Percentiles rank a stretch among this genome's conserved stretches.
Conservation (phyloP, 176 grass and related monocot genomes). For the Tuctoria greenei region DNA sequence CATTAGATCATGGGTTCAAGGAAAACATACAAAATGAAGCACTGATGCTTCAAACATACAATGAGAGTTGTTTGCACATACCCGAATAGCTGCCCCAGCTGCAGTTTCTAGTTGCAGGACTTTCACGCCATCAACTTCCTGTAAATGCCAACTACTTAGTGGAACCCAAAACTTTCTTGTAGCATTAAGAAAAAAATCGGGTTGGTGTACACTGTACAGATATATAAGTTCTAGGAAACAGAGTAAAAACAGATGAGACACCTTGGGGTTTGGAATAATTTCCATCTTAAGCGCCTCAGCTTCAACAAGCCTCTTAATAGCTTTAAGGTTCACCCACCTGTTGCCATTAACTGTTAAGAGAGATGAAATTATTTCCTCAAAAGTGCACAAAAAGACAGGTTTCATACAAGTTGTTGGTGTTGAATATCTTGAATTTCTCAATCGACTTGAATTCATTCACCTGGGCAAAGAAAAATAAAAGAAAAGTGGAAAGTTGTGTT, state of each 20-base stretch:
- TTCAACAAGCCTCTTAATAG: slow-evolving; percentile 96
- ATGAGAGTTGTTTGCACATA: slow-evolving; percentile 31
- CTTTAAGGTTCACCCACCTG: slow-evolving; percentile 99
- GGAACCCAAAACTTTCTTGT: neutral
- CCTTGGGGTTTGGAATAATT: slow-evolving; percentile 99
- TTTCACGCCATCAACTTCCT: slow-evolving; percentile 96
- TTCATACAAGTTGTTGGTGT: slow-evolving; percentile 95
- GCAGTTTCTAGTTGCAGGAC: slow-evolving; percentile 97
- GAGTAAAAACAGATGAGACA: neutral
- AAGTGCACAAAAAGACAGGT: neutral
- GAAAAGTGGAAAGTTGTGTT: slow-evolving; percentile 9
- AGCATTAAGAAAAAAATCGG: neutral
- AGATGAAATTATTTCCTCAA: neutral
- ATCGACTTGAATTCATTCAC: slow-evolving; percentile 94
- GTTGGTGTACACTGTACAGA: neutral
- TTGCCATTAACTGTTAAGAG: slow-evolving; percentile 37
- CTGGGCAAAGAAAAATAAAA: slow-evolving; percentile 36
- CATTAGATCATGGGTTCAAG: slow-evolving; percentile 5
- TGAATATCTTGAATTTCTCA: slow-evolving; percentile 99
- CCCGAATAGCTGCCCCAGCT: slow-evolving; percentile 93
- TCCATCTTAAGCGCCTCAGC: slow-evolving; percentile 99
- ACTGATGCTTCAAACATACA: slow-evolving; percentile 5
- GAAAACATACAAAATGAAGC: neutral
- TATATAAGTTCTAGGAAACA: neutral
- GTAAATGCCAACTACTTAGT: slow-evolving; percentile 42